Conservation (phyloP, 805 yeast genomes). For the Ogataea ramenticola region DNA sequence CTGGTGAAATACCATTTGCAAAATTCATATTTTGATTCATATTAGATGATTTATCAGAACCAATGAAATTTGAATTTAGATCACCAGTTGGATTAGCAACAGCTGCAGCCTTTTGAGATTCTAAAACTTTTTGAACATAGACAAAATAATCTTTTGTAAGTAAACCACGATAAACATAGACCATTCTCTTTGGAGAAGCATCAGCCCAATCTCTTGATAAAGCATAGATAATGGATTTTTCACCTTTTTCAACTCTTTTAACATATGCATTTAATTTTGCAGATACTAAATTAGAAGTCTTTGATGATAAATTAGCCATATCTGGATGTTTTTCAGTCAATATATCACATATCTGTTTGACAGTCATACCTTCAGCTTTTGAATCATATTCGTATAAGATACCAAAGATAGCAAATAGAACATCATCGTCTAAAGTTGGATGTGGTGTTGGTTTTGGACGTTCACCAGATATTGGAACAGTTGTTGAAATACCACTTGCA, state of each 20-base stretch:
- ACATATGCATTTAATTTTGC: constrained; percentile 84
- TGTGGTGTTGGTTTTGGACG: constrained; percentile 66
- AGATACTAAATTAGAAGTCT: constrained; percentile 72
- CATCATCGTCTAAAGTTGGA: constrained; percentile 65
- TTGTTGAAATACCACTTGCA: constrained; percentile 69
- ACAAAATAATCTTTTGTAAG: constrained; percentile 68
- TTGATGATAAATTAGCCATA: constrained; percentile 74
- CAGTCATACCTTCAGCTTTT: constrained; percentile 78
- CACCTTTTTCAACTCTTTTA: constrained; percentile 80
- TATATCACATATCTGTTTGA: constrained; percentile 76
- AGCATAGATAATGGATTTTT: constrained; percentile 62
- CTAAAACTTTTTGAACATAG: constrained; percentile 62
- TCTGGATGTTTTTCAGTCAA: constrained; percentile 71
- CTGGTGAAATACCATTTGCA: constrained; percentile 17
- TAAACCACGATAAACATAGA: constrained; percentile 75
- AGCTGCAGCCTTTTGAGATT: constrained; percentile 33
- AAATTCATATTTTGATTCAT: neutral
- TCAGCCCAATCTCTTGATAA: constrained; percentile 87
- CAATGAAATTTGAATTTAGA: no score
- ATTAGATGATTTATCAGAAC: neutral
- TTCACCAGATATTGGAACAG: constrained; percentile 75
- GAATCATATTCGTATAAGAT: constrained; percentile 65
- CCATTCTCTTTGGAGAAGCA: constrained; percentile 85
- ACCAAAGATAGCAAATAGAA: constrained; percentile 65
- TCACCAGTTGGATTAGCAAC: constrained; percentile 8